These are phyloP conservation scores for Trichopus zeylanicus DNA, from an alignment of 116 monocot species.

Conservation along the genomic window DNA sequence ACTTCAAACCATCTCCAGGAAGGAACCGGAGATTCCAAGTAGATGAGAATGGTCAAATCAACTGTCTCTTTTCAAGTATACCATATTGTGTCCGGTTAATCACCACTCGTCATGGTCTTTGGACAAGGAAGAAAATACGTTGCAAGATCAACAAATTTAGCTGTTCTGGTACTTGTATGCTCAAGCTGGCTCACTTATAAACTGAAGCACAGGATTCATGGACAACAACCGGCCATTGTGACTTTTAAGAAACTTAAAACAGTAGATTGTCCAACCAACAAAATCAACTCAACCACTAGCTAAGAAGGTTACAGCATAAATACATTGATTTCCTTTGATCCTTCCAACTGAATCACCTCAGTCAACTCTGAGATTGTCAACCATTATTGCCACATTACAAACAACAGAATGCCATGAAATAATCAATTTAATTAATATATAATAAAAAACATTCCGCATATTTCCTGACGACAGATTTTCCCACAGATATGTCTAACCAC, in stretches of 20 bases:
- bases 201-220: too few relatives aligned
- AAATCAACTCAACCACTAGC: too few relatives aligned
- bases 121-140: neutral
- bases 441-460: neutral
- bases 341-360: neutral
- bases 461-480: slow-evolving; percentile 1
- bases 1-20: neutral
- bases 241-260: too few relatives aligned
- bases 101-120: neutral
- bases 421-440: neutral
- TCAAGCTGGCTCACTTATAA: neutral
- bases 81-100: neutral
- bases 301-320: too few relatives aligned
- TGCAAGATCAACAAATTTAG: neutral
- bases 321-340: too few relatives aligned
- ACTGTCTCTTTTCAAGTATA: neutral
- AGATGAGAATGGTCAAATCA: too few relatives aligned
- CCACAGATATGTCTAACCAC: neutral
- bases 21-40: too few relatives aligned
- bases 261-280: too few relatives aligned
- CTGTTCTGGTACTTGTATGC: neutral
- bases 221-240: too few relatives aligned
- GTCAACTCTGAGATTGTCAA: neutral
- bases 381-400: neutral
- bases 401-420: neutral